Evolutionary conservation across 441 rosid species (phyloP), one percentile per base, ranked within the genome.

Genomic region (Gossypium davidsonii): DNA sequence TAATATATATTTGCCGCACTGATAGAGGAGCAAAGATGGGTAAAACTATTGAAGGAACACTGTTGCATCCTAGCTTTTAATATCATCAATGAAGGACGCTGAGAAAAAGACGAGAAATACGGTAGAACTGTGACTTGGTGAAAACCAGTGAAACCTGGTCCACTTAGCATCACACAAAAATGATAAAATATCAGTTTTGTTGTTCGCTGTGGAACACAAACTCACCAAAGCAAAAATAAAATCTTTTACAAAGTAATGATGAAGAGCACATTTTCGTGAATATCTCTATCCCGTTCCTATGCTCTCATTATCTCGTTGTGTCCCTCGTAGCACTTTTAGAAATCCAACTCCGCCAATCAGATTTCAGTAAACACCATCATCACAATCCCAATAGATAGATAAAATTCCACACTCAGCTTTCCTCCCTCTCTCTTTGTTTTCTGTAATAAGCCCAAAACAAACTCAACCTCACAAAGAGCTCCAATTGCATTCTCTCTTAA

Each of bases 321-420:
- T 15, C 62, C 51, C 76, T 57, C 73, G n/a, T 72, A 31, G 44
- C 59, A 68, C 73, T 77, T 76, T 59, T 42, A 10, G 89, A 76
- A 85, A 88, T 90, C 91, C 86, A 72, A 34, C 9, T 72, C 83
- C 17, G 44, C 93, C 93, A 90, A 90, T 90, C 84, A 88, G 81
- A 88, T 18, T 79, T 58, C 82, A 70, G 75, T 73, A 76, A 82
- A 74, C 82, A 83, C 84, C 88, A 86, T 84, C 87, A 0, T 3
- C 17, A 60, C 5, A 57, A 55, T 76, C 74, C 48, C 63, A 64
- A 59, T 14, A 14, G 90, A 87, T 84, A 80, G 87, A 84, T 74
- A 17, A 70, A 70, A 52, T 67, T 25, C 10, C 7, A 1, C 46
- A 12, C 28, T 10, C 17, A 31, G 37, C 37, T 31, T 1, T 15